These are phyloP conservation scores for Cryptosporidium baileyi DNA, from an alignment of 169 alveolate genomes.

Conservation along the genomic window DNA sequence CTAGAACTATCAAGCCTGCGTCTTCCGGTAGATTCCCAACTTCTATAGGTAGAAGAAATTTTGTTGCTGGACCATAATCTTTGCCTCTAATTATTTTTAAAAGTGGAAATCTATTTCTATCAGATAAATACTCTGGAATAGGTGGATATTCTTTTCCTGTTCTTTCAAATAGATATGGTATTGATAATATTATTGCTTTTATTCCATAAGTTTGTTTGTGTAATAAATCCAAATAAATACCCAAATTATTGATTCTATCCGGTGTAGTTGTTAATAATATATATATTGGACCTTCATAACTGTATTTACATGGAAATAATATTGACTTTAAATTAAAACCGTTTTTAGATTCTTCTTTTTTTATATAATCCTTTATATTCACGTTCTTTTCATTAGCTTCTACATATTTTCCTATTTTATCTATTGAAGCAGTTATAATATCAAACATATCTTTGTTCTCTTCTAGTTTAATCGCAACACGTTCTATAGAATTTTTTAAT, in stretches of 20 bases:
- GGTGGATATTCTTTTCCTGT: constrained; percentile 71
- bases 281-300: constrained; percentile 62
- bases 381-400: constrained; percentile 62
- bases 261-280: constrained; percentile 69
- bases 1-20: constrained; percentile 47
- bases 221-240: constrained; percentile 6
- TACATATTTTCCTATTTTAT: constrained; percentile 42
- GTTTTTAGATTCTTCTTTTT: constrained; percentile 50
- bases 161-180: constrained; percentile 54
- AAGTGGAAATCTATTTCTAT: constrained; percentile 16
- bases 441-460: constrained; percentile 68
- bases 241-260: constrained; percentile 38
- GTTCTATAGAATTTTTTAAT: constrained; percentile 4
- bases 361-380: constrained; percentile 10
- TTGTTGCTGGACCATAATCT: constrained; percentile 70
- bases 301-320: constrained; percentile 59
- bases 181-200: constrained; percentile 37
- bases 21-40: constrained; percentile 43
- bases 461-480: constrained; percentile 20
- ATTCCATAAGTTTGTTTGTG: constrained; percentile 68
- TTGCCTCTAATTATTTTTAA: constrained; percentile 44
- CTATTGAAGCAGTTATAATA: constrained; percentile 34
- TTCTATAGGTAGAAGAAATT: constrained; percentile 55
- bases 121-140: constrained; percentile 40
- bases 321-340: constrained; percentile 32